A percentile compares a stretch with the other conserved stretches of the same genome.
Evolutionary conservation across 352 stramenopile species (phyloP).

Genomic region (Globisporangium cystogenes): DNA sequence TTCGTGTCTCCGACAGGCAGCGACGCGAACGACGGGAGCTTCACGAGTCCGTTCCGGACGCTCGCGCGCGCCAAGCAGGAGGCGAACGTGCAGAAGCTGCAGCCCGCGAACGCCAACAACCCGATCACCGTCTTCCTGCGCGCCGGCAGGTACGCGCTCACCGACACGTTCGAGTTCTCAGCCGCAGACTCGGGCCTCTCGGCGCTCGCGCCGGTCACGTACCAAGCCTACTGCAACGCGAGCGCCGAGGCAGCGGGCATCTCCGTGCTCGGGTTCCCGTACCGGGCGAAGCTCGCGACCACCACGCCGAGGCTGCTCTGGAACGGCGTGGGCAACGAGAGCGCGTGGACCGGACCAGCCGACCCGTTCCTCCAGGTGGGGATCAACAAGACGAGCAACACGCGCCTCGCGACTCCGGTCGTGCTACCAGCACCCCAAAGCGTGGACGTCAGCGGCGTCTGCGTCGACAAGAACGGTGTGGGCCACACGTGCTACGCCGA

Average conservation of each 20-base stretch:
- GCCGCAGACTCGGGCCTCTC: slow-evolving; percentile 33
- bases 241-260: slow-evolving; percentile 21
- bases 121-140: slow-evolving; percentile 62
- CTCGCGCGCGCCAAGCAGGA: slow-evolving; percentile 39
- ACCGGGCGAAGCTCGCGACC: slow-evolving; percentile 21
- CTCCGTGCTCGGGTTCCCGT: slow-evolving; percentile 40
- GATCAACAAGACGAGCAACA: slow-evolving; percentile 39
- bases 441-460: slow-evolving; percentile 39
- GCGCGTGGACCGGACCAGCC: slow-evolving; percentile 36
- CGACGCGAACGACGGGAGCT: slow-evolving; percentile 39
- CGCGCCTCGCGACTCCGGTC: slow-evolving; percentile 21
- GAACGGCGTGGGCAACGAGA: slow-evolving; percentile 53
- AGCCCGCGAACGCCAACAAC: slow-evolving; percentile 13
- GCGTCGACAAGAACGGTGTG: slow-evolving; percentile 48
- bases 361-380: slow-evolving; percentile 59
- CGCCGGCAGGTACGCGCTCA: slow-evolving; percentile 45
- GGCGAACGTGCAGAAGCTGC: slow-evolving; percentile 22
- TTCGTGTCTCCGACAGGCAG: slow-evolving; percentile 46
- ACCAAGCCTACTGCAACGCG: slow-evolving; percentile 66
- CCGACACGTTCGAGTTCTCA: slow-evolving; percentile 46
- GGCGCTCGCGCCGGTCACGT: slow-evolving; percentile 31
- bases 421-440: slow-evolving; percentile 9
- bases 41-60: slow-evolving; percentile 42
- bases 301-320: slow-evolving; percentile 43
- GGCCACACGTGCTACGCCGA: slow-evolving; percentile 63